A percentile compares a stretch with the other conserved stretches of the same genome.
These are phyloP conservation scores for Fusarium pilosicola DNA, from an alignment of 2,329 filamentous ascomycete species.

Conservation along the genomic window DNA sequence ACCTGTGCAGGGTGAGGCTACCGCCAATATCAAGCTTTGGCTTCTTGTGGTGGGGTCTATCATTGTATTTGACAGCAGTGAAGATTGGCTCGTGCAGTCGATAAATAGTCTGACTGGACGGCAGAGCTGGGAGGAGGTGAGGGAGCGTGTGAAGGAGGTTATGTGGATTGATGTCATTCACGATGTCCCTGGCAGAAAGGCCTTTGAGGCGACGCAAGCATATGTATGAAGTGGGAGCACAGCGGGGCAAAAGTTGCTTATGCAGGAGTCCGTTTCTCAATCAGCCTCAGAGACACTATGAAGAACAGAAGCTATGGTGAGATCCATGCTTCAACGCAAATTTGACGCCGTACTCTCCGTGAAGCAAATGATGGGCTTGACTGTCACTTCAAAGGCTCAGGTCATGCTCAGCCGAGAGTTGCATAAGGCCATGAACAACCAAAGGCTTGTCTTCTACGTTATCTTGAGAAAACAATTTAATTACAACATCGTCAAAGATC, in stretches of 20 bases:
- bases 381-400: not conserved
- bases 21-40: constrained; percentile 43
- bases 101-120: constrained; percentile 20
- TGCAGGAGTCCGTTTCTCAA: fast-evolving
- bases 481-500: not conserved
- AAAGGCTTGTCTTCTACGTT: not conserved
- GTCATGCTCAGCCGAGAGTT: too few relatives aligned
- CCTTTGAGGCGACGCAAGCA: not conserved
- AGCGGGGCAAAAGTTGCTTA: not conserved
- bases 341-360: too few relatives aligned
- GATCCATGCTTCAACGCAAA: too few relatives aligned
- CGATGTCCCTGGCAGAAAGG: constrained; percentile 23
- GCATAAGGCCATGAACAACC: not conserved
- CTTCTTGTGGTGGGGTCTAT: constrained; percentile 40
- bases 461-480: not conserved
- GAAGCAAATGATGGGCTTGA: not conserved
- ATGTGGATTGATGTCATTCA: constrained; percentile 45
- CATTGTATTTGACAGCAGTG: constrained; percentile 31
- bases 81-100: constrained; percentile 39
- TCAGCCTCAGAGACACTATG: not conserved
- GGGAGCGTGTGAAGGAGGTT: constrained; percentile 26
- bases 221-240: not conserved
- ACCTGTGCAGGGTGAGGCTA: not conserved
- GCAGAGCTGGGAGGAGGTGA: constrained; percentile 38
- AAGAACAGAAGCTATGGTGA: not conserved